These are phyloP conservation scores for Hondaea fermentalgiana DNA, from an alignment of 108 stramenopile genomes.

Conservation along the genomic window DNA sequence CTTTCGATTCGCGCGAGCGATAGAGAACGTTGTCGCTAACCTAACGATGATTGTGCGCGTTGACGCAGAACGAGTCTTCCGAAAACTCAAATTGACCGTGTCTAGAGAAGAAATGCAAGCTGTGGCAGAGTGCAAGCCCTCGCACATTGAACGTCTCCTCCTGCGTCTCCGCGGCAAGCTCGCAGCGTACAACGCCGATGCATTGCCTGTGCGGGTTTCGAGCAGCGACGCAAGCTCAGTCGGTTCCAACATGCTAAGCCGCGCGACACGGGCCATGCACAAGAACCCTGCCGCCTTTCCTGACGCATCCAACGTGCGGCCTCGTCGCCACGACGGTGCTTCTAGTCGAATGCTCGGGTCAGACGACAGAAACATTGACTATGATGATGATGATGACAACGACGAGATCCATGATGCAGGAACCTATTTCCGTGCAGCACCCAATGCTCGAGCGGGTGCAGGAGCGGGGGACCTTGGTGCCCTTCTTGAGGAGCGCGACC, in stretches of 20 bases:
- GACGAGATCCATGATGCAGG: no score
- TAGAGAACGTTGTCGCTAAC: neutral
- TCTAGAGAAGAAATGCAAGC: conserved; percentile 39
- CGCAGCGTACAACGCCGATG: neutral
- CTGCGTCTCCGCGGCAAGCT: conserved; percentile 43
- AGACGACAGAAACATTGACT: no score
- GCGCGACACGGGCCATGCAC: neutral
- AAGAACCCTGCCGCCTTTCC: neutral
- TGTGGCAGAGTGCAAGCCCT: conserved; percentile 37
- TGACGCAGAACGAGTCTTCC: neutral
- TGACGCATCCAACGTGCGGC: neutral
- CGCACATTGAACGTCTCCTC: conserved; percentile 44
- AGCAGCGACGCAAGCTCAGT: neutral
- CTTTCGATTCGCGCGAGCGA: conserved; percentile 37
- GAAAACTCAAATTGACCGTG: neutral
- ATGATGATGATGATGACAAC: neutral
- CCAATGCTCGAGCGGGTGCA: neutral
- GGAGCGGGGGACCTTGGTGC: neutral
- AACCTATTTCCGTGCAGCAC: neutral
- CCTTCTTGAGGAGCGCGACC: conserved; percentile 34
- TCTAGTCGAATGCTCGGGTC: no score
- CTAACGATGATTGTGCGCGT: neutral
- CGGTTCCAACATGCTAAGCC: neutral
- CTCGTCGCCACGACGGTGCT: no score
- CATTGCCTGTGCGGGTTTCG: neutral